Evolutionary conservation across 768 basidiomycete genomes (phyloP).

Genomic region (Pholiota conissans): DNA sequence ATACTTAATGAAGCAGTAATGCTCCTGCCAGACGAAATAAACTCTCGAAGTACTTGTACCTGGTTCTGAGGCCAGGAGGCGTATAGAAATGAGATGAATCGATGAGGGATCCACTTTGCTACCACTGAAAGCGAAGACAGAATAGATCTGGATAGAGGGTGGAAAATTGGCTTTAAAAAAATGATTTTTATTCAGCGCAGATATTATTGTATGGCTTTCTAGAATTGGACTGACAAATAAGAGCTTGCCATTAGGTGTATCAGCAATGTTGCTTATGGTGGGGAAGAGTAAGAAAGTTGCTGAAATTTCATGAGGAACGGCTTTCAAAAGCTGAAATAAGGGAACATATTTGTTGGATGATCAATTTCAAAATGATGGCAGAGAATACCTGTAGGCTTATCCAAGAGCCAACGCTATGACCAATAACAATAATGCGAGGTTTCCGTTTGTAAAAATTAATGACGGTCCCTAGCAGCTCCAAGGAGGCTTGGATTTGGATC

Average conservation of each 20-base stretch:
- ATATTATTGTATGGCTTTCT: neutral
- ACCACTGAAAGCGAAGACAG: conserved; percentile 46
- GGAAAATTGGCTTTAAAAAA: conserved; percentile 48
- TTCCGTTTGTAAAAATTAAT: conserved; percentile 27
- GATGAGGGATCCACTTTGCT: conserved; percentile 37
- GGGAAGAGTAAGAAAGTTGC: conserved; percentile 69
- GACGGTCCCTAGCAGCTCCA: conserved; percentile 54
- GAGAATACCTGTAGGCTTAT: conserved; percentile 52
- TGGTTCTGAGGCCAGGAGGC: conserved; percentile 51
- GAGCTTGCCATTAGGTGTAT: conserved; percentile 61
- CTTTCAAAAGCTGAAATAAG: conserved; percentile 50
- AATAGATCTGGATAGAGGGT: conserved; percentile 40
- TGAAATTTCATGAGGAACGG: conserved; percentile 34
- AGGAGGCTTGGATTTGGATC: conserved; percentile 53
- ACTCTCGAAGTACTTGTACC: conserved; percentile 41
- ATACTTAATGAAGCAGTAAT: conserved; percentile 58
- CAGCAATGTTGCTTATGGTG: conserved; percentile 60
- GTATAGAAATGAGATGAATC: conserved; percentile 43
- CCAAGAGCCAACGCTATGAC: conserved; percentile 79
- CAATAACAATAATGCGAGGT: conserved; percentile 47
- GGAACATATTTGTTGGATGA: neutral
- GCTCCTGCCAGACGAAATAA: conserved; percentile 51
- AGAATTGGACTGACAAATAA: conserved; percentile 48
- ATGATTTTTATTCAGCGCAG: neutral
- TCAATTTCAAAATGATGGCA: neutral